phyloP scores from a whole-genome alignment of 2,329 filamentous ascomycete species.

The Curvularia sp. region DNA sequence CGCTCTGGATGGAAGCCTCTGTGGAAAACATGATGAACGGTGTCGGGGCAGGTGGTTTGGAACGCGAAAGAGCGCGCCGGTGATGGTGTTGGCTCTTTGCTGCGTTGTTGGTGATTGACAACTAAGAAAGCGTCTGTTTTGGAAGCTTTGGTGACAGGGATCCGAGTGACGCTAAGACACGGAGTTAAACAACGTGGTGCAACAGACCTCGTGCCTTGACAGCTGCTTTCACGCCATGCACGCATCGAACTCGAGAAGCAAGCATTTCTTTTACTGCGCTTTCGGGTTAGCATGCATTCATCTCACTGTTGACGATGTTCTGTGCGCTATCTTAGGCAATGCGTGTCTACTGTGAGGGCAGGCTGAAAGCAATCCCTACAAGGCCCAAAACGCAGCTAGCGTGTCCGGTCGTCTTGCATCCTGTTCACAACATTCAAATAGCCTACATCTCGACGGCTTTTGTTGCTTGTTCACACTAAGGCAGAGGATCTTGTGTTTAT shows the following conservation, averaged over 20 bases:
- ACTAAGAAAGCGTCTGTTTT: slow-evolving; percentile 27
- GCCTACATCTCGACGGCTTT: neutral
- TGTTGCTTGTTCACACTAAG: neutral
- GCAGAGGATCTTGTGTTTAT: slow-evolving; percentile 3
- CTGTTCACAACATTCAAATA: neutral
- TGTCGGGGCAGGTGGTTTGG: slow-evolving; percentile 16
- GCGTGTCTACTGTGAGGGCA: neutral
- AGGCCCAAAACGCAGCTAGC: neutral
- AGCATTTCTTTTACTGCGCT: neutral
- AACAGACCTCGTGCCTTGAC: neutral
- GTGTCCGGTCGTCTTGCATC: neutral
- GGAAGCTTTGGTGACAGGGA: slow-evolving; percentile 26
- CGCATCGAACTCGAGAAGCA: neutral
- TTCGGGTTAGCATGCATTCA: neutral
- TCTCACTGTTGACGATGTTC: neutral
- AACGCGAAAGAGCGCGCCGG: slow-evolving; percentile 44
- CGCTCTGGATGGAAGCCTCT: slow-evolving; percentile 46
- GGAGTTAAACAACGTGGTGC: slow-evolving; percentile 20
- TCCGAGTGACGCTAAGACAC: slow-evolving; percentile 8
- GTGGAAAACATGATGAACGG: slow-evolving; percentile 50
- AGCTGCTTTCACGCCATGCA: neutral
- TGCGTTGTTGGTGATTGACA: slow-evolving; percentile 27
- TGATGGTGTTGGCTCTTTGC: slow-evolving; percentile 29
- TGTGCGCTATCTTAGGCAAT: neutral
- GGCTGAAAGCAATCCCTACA: neutral